Evolutionary conservation across 805 yeast species (phyloP).

Genomic region (Metschnikowia koreensis): DNA sequence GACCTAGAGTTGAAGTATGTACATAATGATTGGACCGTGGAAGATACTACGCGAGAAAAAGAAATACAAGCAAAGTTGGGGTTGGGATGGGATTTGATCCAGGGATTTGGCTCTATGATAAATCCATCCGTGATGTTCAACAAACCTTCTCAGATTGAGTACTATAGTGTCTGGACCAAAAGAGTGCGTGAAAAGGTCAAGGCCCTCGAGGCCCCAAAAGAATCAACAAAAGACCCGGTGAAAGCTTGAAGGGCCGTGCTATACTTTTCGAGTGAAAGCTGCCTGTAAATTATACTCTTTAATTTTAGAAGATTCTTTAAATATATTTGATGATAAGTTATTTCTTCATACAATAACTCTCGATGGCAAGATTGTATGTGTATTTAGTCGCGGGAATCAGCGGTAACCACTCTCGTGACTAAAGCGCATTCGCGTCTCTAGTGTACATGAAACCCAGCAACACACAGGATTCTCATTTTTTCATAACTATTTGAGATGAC

Average conservation of each 20-base stretch:
- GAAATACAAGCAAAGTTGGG: slow-evolving; percentile 35
- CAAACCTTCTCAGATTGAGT: slow-evolving; percentile 28
- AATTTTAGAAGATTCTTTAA: background rate
- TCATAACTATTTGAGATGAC: slow-evolving; percentile 9
- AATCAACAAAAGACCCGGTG: background rate
- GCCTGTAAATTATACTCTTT: background rate
- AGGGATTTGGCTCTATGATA: slow-evolving; percentile 35
- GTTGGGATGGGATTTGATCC: slow-evolving; percentile 28
- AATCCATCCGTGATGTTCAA: slow-evolving; percentile 31
- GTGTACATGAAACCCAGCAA: background rate
- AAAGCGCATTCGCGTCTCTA: background rate
- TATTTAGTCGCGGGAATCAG: too few relatives aligned
- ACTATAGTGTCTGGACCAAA: slow-evolving; percentile 33
- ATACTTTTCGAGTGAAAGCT: too few relatives aligned
- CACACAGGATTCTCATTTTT: slow-evolving; percentile 9
- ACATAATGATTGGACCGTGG: slow-evolving; percentile 27
- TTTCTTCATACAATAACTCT: background rate
- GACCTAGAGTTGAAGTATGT: slow-evolving; percentile 49
- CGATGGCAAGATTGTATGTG: background rate
- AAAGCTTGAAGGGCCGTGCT: background rate
- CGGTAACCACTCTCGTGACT: too few relatives aligned
- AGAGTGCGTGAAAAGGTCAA: slow-evolving; percentile 13
- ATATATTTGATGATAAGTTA: background rate
- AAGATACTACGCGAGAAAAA: slow-evolving; percentile 20
- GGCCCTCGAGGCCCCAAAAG: background rate